These are phyloP conservation scores for Akanthomyces muscarius DNA, from an alignment of 2,329 filamentous ascomycete genomes.

Conservation along the genomic window DNA sequence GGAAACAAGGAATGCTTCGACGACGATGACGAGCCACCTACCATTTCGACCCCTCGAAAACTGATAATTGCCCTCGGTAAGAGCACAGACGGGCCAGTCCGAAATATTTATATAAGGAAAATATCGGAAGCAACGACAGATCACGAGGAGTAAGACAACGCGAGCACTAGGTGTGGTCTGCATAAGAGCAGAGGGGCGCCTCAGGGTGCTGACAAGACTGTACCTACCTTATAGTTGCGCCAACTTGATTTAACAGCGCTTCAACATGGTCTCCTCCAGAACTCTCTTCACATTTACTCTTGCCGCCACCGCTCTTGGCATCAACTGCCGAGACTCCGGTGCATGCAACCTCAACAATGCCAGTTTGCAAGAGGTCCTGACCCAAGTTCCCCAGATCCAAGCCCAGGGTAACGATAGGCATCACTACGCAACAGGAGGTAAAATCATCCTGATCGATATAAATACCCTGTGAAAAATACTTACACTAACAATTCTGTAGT, in stretches of 20 bases:
- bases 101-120: background rate
- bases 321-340: constrained; percentile 21
- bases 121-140: background rate
- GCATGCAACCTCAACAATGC: no score
- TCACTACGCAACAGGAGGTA: constrained; percentile 17
- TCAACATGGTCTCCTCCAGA: constrained; percentile 4
- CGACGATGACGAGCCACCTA: background rate
- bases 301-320: constrained; percentile 16
- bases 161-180: background rate
- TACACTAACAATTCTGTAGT: constrained; percentile 4
- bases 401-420: constrained; percentile 16
- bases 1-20: no score
- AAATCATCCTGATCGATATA: background rate
- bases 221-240: background rate
- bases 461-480: no score
- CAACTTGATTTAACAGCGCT: background rate
- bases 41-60: no score
- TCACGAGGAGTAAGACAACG: no score
- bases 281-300: constrained; percentile 8
- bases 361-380: no score
- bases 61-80: background rate
- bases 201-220: background rate
- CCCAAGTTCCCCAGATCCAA: no score
- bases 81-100: no score
- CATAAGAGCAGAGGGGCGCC: background rate